These are phyloP conservation scores for Colletotrichum cuscutae DNA, from an alignment of 2,329 filamentous ascomycete species.

Conservation along the genomic window DNA sequence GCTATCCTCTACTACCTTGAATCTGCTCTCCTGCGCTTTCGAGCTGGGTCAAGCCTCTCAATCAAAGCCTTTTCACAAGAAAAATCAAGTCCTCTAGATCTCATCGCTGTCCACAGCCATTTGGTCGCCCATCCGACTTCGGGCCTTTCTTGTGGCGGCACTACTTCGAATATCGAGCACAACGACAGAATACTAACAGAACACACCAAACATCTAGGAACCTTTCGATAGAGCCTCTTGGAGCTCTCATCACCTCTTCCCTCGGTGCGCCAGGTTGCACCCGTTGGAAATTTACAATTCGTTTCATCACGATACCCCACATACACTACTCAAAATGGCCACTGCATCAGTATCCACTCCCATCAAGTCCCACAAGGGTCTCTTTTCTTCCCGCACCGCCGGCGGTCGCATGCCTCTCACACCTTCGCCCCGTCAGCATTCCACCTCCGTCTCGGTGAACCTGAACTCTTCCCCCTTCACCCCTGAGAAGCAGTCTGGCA, in stretches of 20 bases:
- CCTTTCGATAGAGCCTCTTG: constrained; percentile 70
- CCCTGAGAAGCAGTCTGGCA: constrained; percentile 68
- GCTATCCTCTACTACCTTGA: constrained; percentile 27
- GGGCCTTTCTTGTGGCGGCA: constrained; percentile 54
- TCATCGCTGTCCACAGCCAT: constrained; percentile 55
- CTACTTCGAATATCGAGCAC: constrained; percentile 59
- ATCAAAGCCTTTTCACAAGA: constrained; percentile 45
- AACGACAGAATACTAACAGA: constrained; percentile 56
- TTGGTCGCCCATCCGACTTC: constrained; percentile 60
- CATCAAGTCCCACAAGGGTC: constrained; percentile 91
- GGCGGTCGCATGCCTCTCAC: constrained; percentile 95
- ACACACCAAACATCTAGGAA: constrained; percentile 57
- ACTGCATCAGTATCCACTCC: constrained; percentile 85
- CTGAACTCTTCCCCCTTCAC: constrained; percentile 80
- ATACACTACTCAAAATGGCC: constrained; percentile 74
- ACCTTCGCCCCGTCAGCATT: constrained; percentile 81
- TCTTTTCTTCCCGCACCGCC: constrained; percentile 92
- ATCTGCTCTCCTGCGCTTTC: constrained; percentile 32
- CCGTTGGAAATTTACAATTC: constrained; percentile 53
- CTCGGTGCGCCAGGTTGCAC: constrained; percentile 57
- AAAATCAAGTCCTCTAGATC: constrained; percentile 58
- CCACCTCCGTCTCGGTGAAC: constrained; percentile 60
- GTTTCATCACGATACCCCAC: constrained; percentile 45
- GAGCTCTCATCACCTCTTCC: constrained; percentile 52
- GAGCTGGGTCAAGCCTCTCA: constrained; percentile 38